Percentiles rank a stretch among this genome's conserved stretches.
phyloP scores from a whole-genome alignment of 352 stramenopile species.

The Saprolegnia diclina region DNA sequence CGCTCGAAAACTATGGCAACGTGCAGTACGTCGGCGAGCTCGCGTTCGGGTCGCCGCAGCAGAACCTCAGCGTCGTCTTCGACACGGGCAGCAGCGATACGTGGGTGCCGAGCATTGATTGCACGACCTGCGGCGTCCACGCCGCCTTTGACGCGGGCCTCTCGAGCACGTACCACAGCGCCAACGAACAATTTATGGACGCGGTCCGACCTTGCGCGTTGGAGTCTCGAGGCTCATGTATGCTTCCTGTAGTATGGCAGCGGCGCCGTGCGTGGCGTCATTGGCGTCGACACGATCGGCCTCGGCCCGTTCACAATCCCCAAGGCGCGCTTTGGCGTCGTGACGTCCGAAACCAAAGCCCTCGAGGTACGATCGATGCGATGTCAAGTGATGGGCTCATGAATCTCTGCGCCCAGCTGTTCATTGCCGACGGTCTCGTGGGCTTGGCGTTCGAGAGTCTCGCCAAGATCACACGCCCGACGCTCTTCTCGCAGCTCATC shows the following conservation, averaged over 20 bases:
- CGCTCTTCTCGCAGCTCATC: slow-evolving; percentile 65
- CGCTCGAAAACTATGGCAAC: slow-evolving; percentile 63
- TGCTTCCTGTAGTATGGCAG: slow-evolving; percentile 58
- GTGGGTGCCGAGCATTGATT: slow-evolving; percentile 60
- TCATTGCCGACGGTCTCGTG: slow-evolving; percentile 85
- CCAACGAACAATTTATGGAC: slow-evolving; percentile 69
- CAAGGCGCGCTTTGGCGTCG: slow-evolving; percentile 72
- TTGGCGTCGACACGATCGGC: slow-evolving; percentile 66
- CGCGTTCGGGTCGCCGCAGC: slow-evolving; percentile 62
- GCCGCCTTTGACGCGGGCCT: slow-evolving; percentile 42
- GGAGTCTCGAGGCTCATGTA: not conserved
- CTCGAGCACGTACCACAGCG: slow-evolving; percentile 67
- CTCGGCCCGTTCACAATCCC: slow-evolving; percentile 63
- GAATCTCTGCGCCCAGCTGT: slow-evolving; percentile 31
- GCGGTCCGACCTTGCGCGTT: slow-evolving; percentile 24
- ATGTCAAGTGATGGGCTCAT: not conserved
- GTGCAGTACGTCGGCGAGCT: slow-evolving; percentile 76
- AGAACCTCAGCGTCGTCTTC: slow-evolving; percentile 66
- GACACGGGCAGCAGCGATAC: slow-evolving; percentile 79
- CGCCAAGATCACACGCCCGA: slow-evolving; percentile 80
- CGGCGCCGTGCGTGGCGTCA: slow-evolving; percentile 66
- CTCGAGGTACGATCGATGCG: slow-evolving; percentile 38
- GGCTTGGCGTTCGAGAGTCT: slow-evolving; percentile 81
- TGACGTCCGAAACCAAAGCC: slow-evolving; percentile 57
- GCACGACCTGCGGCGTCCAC: slow-evolving; percentile 48